Evolutionary conservation across 805 yeast species (phyloP).

Genomic region (Candida vaughaniae): DNA sequence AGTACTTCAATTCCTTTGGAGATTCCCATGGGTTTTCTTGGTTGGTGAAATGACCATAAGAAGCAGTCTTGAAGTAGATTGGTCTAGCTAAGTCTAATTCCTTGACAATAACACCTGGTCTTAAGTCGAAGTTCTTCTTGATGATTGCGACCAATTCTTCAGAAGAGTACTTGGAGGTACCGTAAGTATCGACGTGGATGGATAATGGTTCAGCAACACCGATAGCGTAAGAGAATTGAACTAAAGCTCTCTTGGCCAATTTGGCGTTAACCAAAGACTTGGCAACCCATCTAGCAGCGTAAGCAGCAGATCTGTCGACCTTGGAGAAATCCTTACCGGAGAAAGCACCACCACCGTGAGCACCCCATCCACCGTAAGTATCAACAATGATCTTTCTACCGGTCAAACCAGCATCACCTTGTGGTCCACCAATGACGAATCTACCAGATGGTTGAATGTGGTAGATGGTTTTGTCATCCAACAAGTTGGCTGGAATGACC

Average conservation of each 20-base stretch:
- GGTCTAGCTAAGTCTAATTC: conserved; percentile 98
- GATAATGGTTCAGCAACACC: conserved; percentile 99
- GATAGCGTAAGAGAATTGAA: conserved; percentile 98
- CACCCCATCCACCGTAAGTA: conserved; percentile 99
- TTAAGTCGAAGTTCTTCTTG: conserved; percentile 92
- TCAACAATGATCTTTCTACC: conserved; percentile 99
- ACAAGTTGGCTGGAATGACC: conserved; percentile 86
- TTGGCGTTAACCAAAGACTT: conserved; percentile 95
- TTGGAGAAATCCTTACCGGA: conserved; percentile 99
- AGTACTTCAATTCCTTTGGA: conserved; percentile 75
- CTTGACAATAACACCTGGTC: conserved; percentile 98
- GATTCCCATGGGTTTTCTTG: conserved; percentile 99
- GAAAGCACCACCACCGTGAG: conserved; percentile 99
- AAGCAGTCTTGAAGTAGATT: conserved; percentile 97
- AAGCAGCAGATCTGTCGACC: conserved; percentile 99
- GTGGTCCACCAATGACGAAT: conserved; percentile 99
- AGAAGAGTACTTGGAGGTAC: conserved; percentile 89
- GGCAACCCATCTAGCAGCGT: conserved; percentile 99
- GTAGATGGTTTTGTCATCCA: conserved; percentile 93
- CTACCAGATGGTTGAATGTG: conserved; percentile 99
- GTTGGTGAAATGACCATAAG: conserved; percentile 99
- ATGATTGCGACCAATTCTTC: conserved; percentile 89
- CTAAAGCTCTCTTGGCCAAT: conserved; percentile 94
- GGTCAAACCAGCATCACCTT: conserved; percentile 99
- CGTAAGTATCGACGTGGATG: conserved; percentile 96